Evolutionary conservation across 805 yeast species (phyloP).

Genomic region (Kluyveromyces starmeri): DNA sequence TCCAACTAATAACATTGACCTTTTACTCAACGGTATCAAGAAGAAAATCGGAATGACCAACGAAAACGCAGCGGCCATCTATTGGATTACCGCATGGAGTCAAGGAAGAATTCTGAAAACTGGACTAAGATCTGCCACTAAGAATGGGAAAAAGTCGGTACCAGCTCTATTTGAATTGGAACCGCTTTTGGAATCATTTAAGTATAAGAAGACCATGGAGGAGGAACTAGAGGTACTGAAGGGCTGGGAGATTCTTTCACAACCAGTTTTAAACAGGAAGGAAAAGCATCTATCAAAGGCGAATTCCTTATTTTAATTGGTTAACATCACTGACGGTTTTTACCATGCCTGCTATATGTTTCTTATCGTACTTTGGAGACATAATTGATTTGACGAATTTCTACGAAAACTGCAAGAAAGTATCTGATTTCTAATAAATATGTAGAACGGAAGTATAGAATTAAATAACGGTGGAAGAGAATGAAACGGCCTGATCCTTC

Average conservation of each 20-base stretch:
- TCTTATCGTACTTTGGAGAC: too few relatives aligned
- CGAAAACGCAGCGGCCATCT: conserved; percentile 52
- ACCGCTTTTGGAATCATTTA: conserved; percentile 7
- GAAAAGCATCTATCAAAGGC: conserved; percentile 3
- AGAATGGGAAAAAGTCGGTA: not conserved
- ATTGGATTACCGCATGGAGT: conserved; percentile 52
- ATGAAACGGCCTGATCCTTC: too few relatives aligned
- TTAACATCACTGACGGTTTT: too few relatives aligned
- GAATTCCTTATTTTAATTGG: not conserved
- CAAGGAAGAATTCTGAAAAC: conserved; percentile 37
- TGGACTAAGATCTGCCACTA: not conserved
- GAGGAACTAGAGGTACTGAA: conserved; percentile 7
- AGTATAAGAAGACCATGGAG: conserved; percentile 6
- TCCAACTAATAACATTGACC: conserved; percentile 68
- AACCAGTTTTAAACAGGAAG: not conserved
- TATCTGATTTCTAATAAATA: too few relatives aligned
- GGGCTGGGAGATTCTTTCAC: conserved; percentile 5
- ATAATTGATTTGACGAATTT: too few relatives aligned
- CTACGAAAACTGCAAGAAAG: too few relatives aligned
- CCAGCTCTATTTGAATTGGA: conserved; percentile 9
- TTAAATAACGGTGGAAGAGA: too few relatives aligned
- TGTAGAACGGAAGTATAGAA: too few relatives aligned
- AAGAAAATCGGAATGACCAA: conserved; percentile 34
- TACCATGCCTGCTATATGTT: too few relatives aligned
- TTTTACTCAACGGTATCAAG: conserved; percentile 41